Evolutionary conservation across 1,284 basidiomycete genomes (phyloP), one percentile per base, ranked within the genome.

Genomic region (Melampsora occidentalis): DNA sequence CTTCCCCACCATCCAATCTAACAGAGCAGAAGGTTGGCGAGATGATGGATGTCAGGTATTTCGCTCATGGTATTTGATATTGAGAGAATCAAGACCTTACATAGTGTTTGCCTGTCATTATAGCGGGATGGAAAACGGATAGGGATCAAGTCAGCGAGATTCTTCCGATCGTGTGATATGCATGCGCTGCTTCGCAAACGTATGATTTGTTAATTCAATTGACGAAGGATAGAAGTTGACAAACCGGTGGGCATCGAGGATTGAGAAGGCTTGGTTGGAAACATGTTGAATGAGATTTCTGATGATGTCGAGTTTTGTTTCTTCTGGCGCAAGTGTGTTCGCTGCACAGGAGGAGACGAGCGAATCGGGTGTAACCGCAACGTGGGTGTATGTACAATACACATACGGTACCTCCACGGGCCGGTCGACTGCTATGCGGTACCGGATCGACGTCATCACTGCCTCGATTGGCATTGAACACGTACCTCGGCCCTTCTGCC

Each of bases 1-100:
- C 91, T 90, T 85, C 94, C 94, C 94, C 94, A 97, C 94, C 94
- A 96, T 73, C 90, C 86, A 84, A 88, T 90, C 92, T 95, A 65
- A 63, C 59, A 35, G 33, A 46, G 46, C 48, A 46, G 46, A 78
- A 22, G 31, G 65, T 39, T 69, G 22, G 33, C 28, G 31, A 25
- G 1, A 64, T 6, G 5, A 64, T 31, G 6, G 10, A 39, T 12
- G 33, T 64, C 28, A 33, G 7, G 25, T 16, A 31, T 1, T 64
- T 35, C 39, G 6, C 10, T 42, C 39, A 12, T 42, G 5, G 10
- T 42, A 6, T 25, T 33, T 51, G 1, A 64, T 20, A 10, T 64
- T 33, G 33, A 53, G 35, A 39, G 67, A 33, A 39, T 25, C 25
- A 49, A 48, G 39, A 31, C 25, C 31, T 33, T 77, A 35, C 22